These are phyloP conservation scores for Ascochyta rabiei DNA, from an alignment of 2,329 filamentous ascomycete species.

Conservation along the genomic window DNA sequence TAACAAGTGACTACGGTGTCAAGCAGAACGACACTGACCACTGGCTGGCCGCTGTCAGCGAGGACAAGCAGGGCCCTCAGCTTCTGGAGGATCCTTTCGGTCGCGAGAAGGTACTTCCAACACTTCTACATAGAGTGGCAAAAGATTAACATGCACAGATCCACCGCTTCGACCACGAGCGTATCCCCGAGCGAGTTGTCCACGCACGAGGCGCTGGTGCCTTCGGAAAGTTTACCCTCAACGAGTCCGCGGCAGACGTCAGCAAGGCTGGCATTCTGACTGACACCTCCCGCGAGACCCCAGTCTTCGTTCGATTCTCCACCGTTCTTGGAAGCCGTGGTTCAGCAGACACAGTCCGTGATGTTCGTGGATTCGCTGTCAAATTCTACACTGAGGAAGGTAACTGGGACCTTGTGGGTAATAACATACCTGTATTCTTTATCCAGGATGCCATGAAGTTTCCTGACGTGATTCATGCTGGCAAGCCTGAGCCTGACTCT, in stretches of 20 bases:
- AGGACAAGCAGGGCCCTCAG: slow-evolving; percentile 68
- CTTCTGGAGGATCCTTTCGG: slow-evolving; percentile 75
- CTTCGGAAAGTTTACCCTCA: slow-evolving; percentile 70
- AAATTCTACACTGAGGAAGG: slow-evolving; percentile 81
- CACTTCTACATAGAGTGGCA: not conserved
- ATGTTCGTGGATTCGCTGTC: slow-evolving; percentile 79
- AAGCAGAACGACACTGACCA: slow-evolving; percentile 76
- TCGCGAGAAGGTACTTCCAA: slow-evolving; percentile 69
- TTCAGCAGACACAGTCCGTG: slow-evolving; percentile 80
- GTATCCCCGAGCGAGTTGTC: slow-evolving; percentile 71
- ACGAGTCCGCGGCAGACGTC: slow-evolving; percentile 67
- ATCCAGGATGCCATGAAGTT: slow-evolving; percentile 79
- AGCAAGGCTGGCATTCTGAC: slow-evolving; percentile 69
- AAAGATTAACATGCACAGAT: slow-evolving; percentile 56
- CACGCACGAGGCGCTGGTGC: slow-evolving; percentile 70
- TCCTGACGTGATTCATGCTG: slow-evolving; percentile 67
- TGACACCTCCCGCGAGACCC: slow-evolving; percentile 70
- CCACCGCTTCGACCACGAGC: slow-evolving; percentile 76
- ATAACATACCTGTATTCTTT: slow-evolving; percentile 78
- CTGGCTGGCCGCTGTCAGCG: slow-evolving; percentile 71
- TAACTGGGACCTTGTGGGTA: slow-evolving; percentile 76
- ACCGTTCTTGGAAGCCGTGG: slow-evolving; percentile 77
- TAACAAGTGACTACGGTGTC: slow-evolving; percentile 79
- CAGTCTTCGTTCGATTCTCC: slow-evolving; percentile 75
- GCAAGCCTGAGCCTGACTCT: slow-evolving; percentile 72